These are phyloP conservation scores for Zelopaecilomyces penicillatus DNA, from an alignment of 2,329 filamentous ascomycete species.

Conservation along the genomic window DNA sequence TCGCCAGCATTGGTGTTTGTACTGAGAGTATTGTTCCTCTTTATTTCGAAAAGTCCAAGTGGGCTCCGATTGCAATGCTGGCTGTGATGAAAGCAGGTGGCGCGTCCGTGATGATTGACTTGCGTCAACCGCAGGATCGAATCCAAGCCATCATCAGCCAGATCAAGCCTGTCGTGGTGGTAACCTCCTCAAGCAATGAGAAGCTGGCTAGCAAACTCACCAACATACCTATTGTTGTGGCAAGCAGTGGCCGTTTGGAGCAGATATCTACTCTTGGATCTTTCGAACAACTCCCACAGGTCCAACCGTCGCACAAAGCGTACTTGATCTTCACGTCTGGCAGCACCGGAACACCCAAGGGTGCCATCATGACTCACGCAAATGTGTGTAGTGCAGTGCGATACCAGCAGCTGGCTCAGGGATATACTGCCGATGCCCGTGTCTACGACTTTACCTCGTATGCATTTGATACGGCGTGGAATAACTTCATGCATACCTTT, in stretches of 20 bases:
- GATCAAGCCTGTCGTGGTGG: conserved; percentile 7
- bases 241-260: conserved; percentile 1
- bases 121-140: conserved; percentile 10
- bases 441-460: not conserved
- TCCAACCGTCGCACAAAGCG: not conserved
- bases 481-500: not conserved
- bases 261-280: too few species aligned
- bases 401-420: not conserved
- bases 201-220: not conserved
- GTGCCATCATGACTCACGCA: not conserved
- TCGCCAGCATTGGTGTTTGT: conserved; percentile 1
- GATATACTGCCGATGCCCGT: not conserved
- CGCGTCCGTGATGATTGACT: conserved; percentile 1
- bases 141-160: conserved; percentile 10
- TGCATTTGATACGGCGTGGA: not conserved
- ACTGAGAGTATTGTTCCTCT: conserved; percentile 2
- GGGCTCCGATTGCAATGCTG: not conserved
- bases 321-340: not conserved
- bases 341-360: not conserved
- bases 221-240: not conserved
- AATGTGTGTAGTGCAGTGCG: not conserved
- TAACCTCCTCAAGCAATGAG: conserved; percentile 2
- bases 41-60: conserved; percentile 6
- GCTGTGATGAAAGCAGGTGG: conserved; percentile 5
- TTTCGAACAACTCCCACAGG: not conserved